Conservation (phyloP, 768 basidiomycete genomes). For the Suillus sp. region DNA sequence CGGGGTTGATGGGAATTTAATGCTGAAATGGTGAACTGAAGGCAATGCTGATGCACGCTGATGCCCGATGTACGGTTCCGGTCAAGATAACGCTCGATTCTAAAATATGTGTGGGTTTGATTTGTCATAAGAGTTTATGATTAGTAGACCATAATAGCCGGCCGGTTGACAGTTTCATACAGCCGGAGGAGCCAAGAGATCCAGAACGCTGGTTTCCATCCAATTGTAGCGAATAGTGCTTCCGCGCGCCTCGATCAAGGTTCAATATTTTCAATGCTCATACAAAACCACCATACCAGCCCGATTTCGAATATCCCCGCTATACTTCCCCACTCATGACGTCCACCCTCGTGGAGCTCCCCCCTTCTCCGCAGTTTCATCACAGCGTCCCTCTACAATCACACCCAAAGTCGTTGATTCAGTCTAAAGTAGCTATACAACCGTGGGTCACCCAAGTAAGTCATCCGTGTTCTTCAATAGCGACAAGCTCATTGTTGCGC, state of each 20-base stretch:
- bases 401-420: not conserved
- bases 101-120: too few species aligned
- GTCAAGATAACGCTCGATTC: too few species aligned
- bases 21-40: too few species aligned
- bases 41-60: too few species aligned
- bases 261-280: not conserved
- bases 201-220: too few species aligned
- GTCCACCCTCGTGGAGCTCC: not conserved
- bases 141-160: too few species aligned
- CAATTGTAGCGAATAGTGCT: not conserved
- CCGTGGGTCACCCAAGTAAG: slow-evolving; percentile 28
- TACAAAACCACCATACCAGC: too few species aligned
- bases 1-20: too few species aligned
- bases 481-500: not conserved
- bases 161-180: too few species aligned
- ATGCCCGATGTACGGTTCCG: too few species aligned
- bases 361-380: not conserved
- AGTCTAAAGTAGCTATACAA: not conserved
- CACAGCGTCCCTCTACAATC: not conserved
- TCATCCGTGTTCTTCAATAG: not conserved
- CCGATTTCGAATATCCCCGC: not conserved
- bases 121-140: too few species aligned
- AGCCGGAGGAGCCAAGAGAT: too few species aligned
- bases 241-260: not conserved
- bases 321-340: slow-evolving; percentile 3